Evolutionary conservation across 2,329 filamentous ascomycete species (phyloP).

Genomic region (Sporothrix brunneoviolacea): DNA sequence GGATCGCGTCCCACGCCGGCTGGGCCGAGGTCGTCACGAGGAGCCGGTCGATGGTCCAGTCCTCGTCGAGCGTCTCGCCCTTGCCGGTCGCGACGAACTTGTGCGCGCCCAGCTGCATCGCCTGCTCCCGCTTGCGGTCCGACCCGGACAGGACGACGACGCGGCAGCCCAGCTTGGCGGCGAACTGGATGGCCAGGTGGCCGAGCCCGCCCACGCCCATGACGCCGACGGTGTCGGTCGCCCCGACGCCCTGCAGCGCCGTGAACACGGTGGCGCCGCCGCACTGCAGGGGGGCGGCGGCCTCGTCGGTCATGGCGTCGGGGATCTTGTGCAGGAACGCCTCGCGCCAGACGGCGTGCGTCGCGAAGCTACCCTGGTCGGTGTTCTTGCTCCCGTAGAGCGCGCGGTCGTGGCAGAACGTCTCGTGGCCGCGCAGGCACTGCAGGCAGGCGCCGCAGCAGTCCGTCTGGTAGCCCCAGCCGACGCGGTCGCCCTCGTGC

Average conservation of each 20-base stretch:
- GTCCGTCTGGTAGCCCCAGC: constrained; percentile 2
- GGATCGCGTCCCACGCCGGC: neutral
- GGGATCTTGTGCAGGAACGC: constrained; percentile 2
- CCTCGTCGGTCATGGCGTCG: neutral
- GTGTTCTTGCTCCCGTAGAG: neutral
- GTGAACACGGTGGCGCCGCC: neutral
- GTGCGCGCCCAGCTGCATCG: neutral
- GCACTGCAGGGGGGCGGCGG: constrained; percentile 2
- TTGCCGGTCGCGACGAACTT: constrained; percentile 4
- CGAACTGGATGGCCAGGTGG: constrained; percentile 4
- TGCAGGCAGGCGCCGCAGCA: neutral
- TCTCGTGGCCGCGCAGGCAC: constrained; percentile 2
- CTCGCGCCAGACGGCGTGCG: constrained; percentile 1
- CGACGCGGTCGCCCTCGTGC: constrained; percentile 4
- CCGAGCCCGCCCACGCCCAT: constrained; percentile 1
- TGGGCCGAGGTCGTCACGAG: constrained; percentile 1
- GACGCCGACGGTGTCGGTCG: neutral
- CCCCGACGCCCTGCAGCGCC: neutral
- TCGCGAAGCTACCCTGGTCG: constrained; percentile 2
- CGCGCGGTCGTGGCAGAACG: neutral
- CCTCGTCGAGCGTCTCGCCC: constrained; percentile 1
- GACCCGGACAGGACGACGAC: neutral
- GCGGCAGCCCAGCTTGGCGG: constrained; percentile 6
- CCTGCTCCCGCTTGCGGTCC: neutral
- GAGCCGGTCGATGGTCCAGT: constrained; percentile 2